Percentiles rank a stretch among this genome's conserved stretches.
These are phyloP conservation scores for Phyllosticta capitalensis DNA, from an alignment of 2,329 filamentous ascomycete species.

Conservation along the genomic window DNA sequence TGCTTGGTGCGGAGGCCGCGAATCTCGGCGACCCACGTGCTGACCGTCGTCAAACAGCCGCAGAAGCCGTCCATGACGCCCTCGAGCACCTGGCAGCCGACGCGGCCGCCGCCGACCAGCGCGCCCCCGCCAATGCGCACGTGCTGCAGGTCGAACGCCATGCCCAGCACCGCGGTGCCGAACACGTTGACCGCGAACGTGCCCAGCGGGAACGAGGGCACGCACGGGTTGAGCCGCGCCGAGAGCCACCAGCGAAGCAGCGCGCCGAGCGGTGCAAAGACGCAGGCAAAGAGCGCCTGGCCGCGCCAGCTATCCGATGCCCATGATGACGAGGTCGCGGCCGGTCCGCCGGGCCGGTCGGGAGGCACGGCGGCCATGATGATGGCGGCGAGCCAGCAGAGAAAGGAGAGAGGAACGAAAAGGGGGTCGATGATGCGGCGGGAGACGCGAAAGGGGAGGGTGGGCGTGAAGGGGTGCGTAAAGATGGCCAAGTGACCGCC, in stretches of 20 bases:
- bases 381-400: conserved; percentile 69
- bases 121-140: conserved; percentile 36
- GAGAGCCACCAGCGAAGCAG: conserved; percentile 65
- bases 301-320: conserved; percentile 60
- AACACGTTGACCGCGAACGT: conserved; percentile 76
- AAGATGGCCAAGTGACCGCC: conserved; percentile 67
- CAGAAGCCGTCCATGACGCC: conserved; percentile 41
- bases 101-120: conserved; percentile 31
- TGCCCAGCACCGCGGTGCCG: conserved; percentile 64
- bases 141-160: conserved; percentile 72
- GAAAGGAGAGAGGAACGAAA: conserved; percentile 56
- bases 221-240: conserved; percentile 57
- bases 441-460: conserved; percentile 47
- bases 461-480: conserved; percentile 49
- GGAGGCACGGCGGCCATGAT: conserved; percentile 65
- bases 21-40: conserved; percentile 40
- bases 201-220: conserved; percentile 66
- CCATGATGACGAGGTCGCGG: conserved; percentile 16
- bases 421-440: conserved; percentile 55
- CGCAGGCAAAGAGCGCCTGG: conserved; percentile 62
- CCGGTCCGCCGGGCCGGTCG: conserved; percentile 30
- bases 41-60: conserved; percentile 39
- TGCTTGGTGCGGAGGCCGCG: conserved; percentile 33
- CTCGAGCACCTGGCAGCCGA: conserved; percentile 38
- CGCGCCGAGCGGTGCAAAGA: conserved; percentile 76